These are phyloP conservation scores for Wilhelminamyces savonicus DNA, from an alignment of 805 yeast genomes.

Conservation along the genomic window DNA sequence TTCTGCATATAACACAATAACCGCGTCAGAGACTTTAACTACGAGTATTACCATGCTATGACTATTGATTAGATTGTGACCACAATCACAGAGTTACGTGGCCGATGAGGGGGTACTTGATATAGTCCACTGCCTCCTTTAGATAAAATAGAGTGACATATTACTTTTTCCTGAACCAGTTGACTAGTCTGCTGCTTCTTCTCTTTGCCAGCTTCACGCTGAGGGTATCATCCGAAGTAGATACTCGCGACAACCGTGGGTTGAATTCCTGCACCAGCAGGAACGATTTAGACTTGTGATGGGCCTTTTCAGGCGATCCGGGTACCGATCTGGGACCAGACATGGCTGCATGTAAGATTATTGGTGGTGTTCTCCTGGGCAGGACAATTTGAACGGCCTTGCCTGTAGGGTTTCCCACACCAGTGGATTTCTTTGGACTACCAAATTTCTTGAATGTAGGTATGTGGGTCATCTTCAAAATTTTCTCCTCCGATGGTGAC, in stretches of 20 bases:
- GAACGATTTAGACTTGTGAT: slow-evolving; percentile 16
- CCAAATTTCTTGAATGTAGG: slow-evolving; percentile 12
- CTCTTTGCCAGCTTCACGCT: slow-evolving; percentile 2
- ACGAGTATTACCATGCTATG: not conserved
- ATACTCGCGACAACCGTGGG: slow-evolving; percentile 11
- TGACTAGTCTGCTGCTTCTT: slow-evolving; percentile 12
- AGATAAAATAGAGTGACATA: not conserved
- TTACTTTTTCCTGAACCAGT: slow-evolving; percentile 18
- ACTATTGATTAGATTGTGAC: not conserved
- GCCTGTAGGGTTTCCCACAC: not conserved
- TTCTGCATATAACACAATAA: slow-evolving; percentile 1
- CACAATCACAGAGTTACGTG: not conserved
- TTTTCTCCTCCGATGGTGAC: slow-evolving; percentile 18
- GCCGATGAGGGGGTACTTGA: not conserved
- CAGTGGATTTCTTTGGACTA: not conserved
- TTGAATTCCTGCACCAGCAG: slow-evolving; percentile 13
- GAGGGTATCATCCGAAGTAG: slow-evolving; percentile 5
- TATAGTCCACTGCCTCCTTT: too few species aligned
- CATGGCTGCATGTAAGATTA: too few species aligned
- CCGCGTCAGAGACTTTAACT: not conserved
- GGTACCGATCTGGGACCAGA: not conserved
- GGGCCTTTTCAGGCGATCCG: slow-evolving; percentile 2
- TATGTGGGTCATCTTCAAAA: slow-evolving; percentile 18
- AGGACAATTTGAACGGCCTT: not conserved
- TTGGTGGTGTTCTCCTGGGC: not conserved